These are phyloP conservation scores for Ceraceosorus guamensis DNA, from an alignment of 1,284 basidiomycete species.

Conservation along the genomic window DNA sequence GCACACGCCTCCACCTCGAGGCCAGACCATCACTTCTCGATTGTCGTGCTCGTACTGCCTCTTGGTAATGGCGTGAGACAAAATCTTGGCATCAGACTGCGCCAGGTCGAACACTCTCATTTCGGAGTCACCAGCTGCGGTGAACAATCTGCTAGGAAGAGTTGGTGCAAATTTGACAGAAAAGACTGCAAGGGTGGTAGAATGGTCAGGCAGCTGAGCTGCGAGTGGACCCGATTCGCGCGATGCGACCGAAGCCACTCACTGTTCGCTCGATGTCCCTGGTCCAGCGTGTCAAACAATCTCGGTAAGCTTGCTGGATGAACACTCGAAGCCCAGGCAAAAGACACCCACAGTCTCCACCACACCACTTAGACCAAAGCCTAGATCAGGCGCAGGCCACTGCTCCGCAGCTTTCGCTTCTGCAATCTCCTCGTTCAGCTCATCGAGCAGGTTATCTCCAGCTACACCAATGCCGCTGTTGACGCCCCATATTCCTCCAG, in stretches of 20 bases:
- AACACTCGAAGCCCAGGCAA: slow-evolving; percentile 10
- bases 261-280: slow-evolving; percentile 64
- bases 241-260: background rate
- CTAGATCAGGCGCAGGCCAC: slow-evolving; percentile 53
- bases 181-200: slow-evolving; percentile 57
- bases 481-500: too few relatives aligned
- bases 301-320: slow-evolving; percentile 14
- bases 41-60: slow-evolving; percentile 1
- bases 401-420: background rate
- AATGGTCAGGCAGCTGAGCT: background rate
- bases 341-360: slow-evolving; percentile 10
- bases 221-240: background rate
- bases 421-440: too few relatives aligned
- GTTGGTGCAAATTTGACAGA: slow-evolving; percentile 72
- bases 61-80: slow-evolving; percentile 6
- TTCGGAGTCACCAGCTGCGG: slow-evolving; percentile 70
- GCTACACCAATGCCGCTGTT: too few relatives aligned
- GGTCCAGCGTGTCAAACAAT: slow-evolving; percentile 12
- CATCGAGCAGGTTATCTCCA: too few relatives aligned
- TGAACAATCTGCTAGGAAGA: slow-evolving; percentile 53
- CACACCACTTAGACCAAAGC: slow-evolving; percentile 56
- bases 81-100: slow-evolving; percentile 10
- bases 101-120: slow-evolving; percentile 72
- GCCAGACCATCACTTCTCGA: slow-evolving; percentile 15
- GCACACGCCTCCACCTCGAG: slow-evolving; percentile 20